phyloP scores from a whole-genome alignment of 2,329 filamentous ascomycete genomes.

The Alternaria atra region DNA sequence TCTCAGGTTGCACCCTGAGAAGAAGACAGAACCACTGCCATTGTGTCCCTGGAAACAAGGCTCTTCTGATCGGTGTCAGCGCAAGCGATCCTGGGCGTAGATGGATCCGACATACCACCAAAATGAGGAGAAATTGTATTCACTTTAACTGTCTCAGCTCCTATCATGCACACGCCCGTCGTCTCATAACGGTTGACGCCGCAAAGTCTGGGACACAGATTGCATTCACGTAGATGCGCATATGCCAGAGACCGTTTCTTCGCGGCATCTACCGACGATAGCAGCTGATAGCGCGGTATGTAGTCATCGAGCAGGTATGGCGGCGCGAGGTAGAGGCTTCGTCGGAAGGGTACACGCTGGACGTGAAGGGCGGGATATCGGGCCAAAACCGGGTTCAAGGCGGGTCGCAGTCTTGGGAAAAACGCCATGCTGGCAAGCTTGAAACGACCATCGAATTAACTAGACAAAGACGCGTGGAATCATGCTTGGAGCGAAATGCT shows the following conservation, averaged over 20 bases:
- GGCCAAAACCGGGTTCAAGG: background rate
- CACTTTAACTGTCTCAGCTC: constrained; percentile 75
- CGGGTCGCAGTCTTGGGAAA: constrained; percentile 23
- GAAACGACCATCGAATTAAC: background rate
- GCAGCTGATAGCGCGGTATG: constrained; percentile 73
- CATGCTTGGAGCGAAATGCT: background rate
- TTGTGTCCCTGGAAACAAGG: constrained; percentile 84
- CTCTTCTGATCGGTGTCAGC: constrained; percentile 62
- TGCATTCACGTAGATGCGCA: constrained; percentile 79
- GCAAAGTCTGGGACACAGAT: constrained; percentile 80
- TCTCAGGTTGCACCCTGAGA: constrained; percentile 77
- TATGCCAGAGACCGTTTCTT: constrained; percentile 79
- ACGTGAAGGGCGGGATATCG: background rate
- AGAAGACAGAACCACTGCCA: constrained; percentile 83
- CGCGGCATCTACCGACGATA: constrained; percentile 73
- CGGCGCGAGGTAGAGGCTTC: constrained; percentile 62
- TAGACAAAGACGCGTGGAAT: background rate
- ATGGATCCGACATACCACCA: constrained; percentile 59
- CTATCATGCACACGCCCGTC: constrained; percentile 81
- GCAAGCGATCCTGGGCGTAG: background rate
- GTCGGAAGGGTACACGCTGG: constrained; percentile 19
- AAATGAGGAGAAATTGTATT: constrained; percentile 88
- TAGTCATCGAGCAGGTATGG: constrained; percentile 79
- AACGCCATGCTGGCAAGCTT: constrained; percentile 1
- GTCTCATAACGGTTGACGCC: constrained; percentile 82